phyloP scores from a whole-genome alignment of 495 filamentous ascomycete species.

The Hypoxylon crocopeplum region DNA sequence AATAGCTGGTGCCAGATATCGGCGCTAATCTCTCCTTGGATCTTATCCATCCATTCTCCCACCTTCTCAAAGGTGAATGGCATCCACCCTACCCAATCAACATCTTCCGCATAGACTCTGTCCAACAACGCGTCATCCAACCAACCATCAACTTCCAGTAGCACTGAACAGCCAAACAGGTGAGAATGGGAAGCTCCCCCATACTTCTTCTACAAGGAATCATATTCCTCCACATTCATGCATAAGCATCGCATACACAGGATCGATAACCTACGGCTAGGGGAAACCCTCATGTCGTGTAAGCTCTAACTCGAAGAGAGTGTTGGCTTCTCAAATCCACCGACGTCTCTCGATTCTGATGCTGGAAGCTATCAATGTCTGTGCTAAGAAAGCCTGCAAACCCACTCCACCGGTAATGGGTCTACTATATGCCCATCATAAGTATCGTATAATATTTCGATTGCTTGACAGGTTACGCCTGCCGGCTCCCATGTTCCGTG shows the following conservation, averaged over 20 bases:
- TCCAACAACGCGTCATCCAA: conserved; percentile 18
- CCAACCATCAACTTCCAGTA: not conserved
- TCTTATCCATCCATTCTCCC: conserved; percentile 27
- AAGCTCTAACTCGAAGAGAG: not conserved
- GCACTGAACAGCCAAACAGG: not conserved
- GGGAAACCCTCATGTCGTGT: not conserved
- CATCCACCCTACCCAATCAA: conserved; percentile 25
- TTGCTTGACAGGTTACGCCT: conserved; percentile 11
- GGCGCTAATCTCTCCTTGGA: conserved; percentile 37
- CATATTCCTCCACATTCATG: conserved; percentile 23
- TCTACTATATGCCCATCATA: not conserved
- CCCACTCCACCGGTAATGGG: conserved; percentile 21
- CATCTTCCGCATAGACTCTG: conserved; percentile 1
- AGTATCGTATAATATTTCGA: not conserved
- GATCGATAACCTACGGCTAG: conserved; percentile 10
- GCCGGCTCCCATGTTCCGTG: conserved; percentile 23
- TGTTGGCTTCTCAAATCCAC: conserved; percentile 6
- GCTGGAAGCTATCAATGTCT: conserved; percentile 5
- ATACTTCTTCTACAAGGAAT: conserved; percentile 7
- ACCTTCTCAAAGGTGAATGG: conserved; percentile 16
- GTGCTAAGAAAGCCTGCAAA: conserved; percentile 9
- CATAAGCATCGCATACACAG: conserved; percentile 10
- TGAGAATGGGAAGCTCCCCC: conserved; percentile 1
- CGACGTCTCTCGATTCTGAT: too few relatives aligned
- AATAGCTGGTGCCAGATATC: conserved; percentile 33